phyloP scores from a whole-genome alignment of 345 rosid genomes.

The Salix koriyanagi region DNA sequence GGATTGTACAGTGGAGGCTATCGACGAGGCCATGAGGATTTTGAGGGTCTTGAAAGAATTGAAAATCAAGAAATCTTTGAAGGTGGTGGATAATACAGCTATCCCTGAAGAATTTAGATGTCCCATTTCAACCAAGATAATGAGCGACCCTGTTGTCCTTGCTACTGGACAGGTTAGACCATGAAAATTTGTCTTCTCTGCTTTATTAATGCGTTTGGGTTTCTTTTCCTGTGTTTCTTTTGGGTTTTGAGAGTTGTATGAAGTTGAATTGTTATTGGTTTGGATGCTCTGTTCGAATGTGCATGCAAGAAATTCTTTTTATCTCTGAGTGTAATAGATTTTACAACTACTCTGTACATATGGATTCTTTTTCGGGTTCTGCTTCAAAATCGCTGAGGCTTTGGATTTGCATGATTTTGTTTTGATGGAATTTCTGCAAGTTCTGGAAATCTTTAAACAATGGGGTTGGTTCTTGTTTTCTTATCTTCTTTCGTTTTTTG shows the following conservation, averaged over 20 bases:
- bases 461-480: neutral
- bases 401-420: neutral
- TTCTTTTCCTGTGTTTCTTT: neutral
- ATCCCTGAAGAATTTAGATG: constrained; percentile 39
- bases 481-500: neutral
- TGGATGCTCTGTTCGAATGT: neutral
- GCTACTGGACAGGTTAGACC: constrained; percentile 51
- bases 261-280: neutral
- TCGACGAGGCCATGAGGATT: constrained; percentile 36
- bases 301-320: neutral
- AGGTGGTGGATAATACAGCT: constrained; percentile 9
- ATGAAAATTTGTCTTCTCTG: neutral
- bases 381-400: neutral
- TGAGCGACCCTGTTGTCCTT: constrained; percentile 56
- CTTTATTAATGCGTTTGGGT: neutral
- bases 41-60: constrained; percentile 26
- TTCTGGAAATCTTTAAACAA: neutral
- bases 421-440: neutral
- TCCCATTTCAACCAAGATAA: constrained; percentile 43
- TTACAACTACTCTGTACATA: too few relatives aligned
- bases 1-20: constrained; percentile 24
- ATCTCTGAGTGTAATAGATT: neutral
- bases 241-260: neutral
- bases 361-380: neutral
- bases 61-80: constrained; percentile 23